Percentiles rank a stretch among this genome's conserved stretches.
These are phyloP conservation scores for Botrytis paeoniae DNA, from an alignment of 2,329 filamentous ascomycete genomes.

Conservation along the genomic window DNA sequence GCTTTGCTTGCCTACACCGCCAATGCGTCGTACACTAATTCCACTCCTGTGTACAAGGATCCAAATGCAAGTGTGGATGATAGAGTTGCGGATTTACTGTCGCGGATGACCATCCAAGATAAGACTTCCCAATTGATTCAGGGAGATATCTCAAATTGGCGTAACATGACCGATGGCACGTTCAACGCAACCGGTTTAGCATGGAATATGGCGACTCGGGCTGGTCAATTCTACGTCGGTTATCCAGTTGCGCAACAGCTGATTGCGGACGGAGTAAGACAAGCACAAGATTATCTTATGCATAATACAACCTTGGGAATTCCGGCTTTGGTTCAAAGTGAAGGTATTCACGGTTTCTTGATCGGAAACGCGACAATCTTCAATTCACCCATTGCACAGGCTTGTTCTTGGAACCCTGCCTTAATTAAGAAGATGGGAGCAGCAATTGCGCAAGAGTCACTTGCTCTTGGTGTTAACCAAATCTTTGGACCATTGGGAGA, in stretches of 20 bases:
- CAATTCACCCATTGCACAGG: slow-evolving; percentile 72
- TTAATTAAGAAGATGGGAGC: slow-evolving; percentile 64
- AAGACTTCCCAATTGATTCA: slow-evolving; percentile 69
- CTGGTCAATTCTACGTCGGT: slow-evolving; percentile 68
- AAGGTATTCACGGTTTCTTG: slow-evolving; percentile 71
- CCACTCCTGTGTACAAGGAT: slow-evolving; percentile 58
- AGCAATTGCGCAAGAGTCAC: slow-evolving; percentile 63
- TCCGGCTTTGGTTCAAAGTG: slow-evolving; percentile 69
- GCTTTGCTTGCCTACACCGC: slow-evolving; percentile 15
- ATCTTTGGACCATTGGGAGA: slow-evolving; percentile 70
- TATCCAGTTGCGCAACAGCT: slow-evolving; percentile 62
- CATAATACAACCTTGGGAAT: slow-evolving; percentile 67
- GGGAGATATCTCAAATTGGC: slow-evolving; percentile 70
- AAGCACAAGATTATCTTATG: slow-evolving; percentile 65
- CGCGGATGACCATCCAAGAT: slow-evolving; percentile 71
- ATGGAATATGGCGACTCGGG: slow-evolving; percentile 53
- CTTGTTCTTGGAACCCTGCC: slow-evolving; percentile 66
- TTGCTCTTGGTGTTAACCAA: slow-evolving; percentile 68
- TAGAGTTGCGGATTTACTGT: slow-evolving; percentile 64
- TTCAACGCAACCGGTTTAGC: slow-evolving; percentile 66
- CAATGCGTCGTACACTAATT: slow-evolving; percentile 7
- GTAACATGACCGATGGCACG: slow-evolving; percentile 63
- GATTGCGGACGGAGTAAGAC: slow-evolving; percentile 60
- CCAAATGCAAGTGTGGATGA: slow-evolving; percentile 59
- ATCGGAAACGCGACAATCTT: slow-evolving; percentile 74